Base-by-base conservation (phyloP, 495 filamentous ascomycete genomes). In the Trichoderma orchidacearum region DNA sequence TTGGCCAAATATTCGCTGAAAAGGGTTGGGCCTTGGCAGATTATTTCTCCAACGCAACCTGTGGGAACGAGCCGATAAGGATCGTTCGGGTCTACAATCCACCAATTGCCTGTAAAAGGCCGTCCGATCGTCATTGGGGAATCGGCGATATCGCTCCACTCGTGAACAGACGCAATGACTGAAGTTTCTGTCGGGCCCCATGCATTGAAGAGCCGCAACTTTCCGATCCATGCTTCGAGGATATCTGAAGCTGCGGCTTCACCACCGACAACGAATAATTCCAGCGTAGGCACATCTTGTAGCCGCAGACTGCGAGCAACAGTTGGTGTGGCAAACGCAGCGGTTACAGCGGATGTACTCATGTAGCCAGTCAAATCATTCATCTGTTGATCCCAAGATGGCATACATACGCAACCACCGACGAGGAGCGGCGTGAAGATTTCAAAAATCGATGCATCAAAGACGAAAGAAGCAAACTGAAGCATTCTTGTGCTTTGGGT, bases 381-480 rank as follows among this genome's bases (percentile, higher is more conserved):
- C 13, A 73, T 55, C 21, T 64, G 65, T 54, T 78, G 75, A 1
- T 56, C 54, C 2, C 71, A 62, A 9, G 72, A 75, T 3, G 76
- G 75, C 27, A 80, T 62, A 56, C 78, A 80, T 18, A 80, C 68
- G 54, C 72, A 76, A 18, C 71, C 76, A 5, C 78, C 78, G 17
- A 67, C 60, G 11, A 81, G 80, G 0, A 91, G 67, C 0, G 82
- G 82, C 3, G 81, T 79, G 54, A 86, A 78, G 2, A 85, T 80
- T 54, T 89, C 85, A 3, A 79, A 63, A 15, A 88, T 71, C 41
- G 80, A 80, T 28, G 81, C 76, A 57, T 90, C 86, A 34, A 86
- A 85, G 1, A 81, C 81, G 62, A 81, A 86, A 35, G 80, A 81
- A 2, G 85, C 82, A 55, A 85, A 80, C 58, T 89, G 85, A 59